phyloP scores from a whole-genome alignment of 768 basidiomycete genomes.

The Collybia mongolica region DNA sequence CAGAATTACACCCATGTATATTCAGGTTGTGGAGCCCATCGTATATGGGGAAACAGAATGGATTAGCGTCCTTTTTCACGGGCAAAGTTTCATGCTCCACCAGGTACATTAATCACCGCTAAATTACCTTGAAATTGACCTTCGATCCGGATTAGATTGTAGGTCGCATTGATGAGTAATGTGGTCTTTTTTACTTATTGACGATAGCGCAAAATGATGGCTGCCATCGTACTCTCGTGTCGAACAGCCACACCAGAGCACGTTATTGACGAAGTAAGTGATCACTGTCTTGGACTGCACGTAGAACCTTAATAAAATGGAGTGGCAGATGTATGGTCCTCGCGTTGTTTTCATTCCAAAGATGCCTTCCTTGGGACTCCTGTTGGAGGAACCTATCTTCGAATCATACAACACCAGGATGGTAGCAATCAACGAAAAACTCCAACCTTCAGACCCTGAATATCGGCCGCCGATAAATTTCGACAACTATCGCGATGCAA shows the following conservation, averaged over 20 bases:
- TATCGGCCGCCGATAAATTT: constrained; percentile 77
- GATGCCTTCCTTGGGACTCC: constrained; percentile 91
- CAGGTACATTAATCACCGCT: constrained; percentile 59
- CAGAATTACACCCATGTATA: not conserved
- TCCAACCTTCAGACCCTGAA: constrained; percentile 52
- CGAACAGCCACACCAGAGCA: constrained; percentile 74
- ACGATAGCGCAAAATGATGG: constrained; percentile 96
- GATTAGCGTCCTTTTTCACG: constrained; percentile 91
- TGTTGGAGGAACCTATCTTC: constrained; percentile 87
- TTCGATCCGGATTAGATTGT: constrained; percentile 43
- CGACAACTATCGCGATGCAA: constrained; percentile 58
- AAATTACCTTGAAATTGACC: not conserved
- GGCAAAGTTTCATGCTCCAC: constrained; percentile 99
- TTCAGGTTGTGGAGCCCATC: constrained; percentile 77
- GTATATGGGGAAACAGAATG: constrained; percentile 93
- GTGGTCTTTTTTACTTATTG: constrained; percentile 11
- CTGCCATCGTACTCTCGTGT: constrained; percentile 73
- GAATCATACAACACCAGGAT: constrained; percentile 72
- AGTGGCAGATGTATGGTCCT: constrained; percentile 68
- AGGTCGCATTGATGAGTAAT: constrained; percentile 21
- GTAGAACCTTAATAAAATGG: not conserved
- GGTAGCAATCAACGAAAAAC: constrained; percentile 44
- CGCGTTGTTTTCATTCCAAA: constrained; percentile 84
- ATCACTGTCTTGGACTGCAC: not conserved
- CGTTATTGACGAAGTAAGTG: constrained; percentile 68